Base-by-base conservation (phyloP, 352 stramenopile species). In the Globisporangium alternatum region DNA sequence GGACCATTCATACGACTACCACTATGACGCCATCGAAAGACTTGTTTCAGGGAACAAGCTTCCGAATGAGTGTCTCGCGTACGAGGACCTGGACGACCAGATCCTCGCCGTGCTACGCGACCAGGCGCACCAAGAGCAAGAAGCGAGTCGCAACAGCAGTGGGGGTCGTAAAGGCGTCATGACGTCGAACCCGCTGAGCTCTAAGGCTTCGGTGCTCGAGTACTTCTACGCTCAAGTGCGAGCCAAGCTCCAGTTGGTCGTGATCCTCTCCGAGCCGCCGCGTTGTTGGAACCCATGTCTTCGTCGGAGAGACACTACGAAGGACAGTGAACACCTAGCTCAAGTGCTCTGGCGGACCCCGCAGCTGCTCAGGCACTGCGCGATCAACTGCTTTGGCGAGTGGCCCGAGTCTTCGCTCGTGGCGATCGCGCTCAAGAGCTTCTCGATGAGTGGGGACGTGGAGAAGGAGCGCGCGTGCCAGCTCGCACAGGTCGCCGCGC, bases 61-160 rank as follows among this genome's bases (percentile, higher is more conserved):
- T 3, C 67, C 69, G 2, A 64, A 68, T 1, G 74, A 89, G 5
- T 60, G 89, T 2, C 60, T 93, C 13, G 39, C 71, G 6, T 76
- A 86, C 51, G 77, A 80, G 19, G 79, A 91, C 48, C 65, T 93
- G 21, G 73, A 84, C 30, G 76, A 82, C 1, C 49, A 75, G 5
- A 64, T 88, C 2, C 31, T 88, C 10, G 44, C 64, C 3, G 60
- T 64, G 21, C 51, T 91, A 3, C 76, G 77, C 8, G 67, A 81
- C 30, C 72, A 64, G 19, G 53, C 35, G 17, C 53, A 22, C 22
- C 58, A 65, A 15, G 64, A 64, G 10, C 63, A 60, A 56, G 45
- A 60, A 1, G 63, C 37, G 48, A 51, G 51, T 47, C 54, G 48
- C 0, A 44, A 17, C 30, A 55, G 5, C 5, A 35, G 21, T 2